These are phyloP conservation scores for Rubroshorea leprosula DNA, from an alignment of 345 rosid genomes.

Conservation along the genomic window DNA sequence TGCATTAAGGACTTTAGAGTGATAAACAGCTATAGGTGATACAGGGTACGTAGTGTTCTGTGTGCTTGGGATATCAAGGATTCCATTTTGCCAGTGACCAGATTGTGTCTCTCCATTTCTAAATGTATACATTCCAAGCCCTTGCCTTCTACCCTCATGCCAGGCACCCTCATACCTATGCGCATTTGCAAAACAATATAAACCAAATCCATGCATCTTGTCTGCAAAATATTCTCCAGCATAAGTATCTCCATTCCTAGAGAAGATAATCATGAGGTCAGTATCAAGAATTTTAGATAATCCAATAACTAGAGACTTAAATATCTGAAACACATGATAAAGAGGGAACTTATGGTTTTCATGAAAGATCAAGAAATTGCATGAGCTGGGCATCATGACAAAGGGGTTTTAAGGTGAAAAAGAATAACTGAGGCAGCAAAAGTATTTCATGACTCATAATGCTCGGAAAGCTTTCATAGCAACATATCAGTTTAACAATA, in stretches of 20 bases:
- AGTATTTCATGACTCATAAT: neutral
- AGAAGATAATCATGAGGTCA: neutral
- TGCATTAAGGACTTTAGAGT: conserved; percentile 81
- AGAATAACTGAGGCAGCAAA: neutral
- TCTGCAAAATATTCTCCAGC: conserved; percentile 97
- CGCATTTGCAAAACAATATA: conserved; percentile 79
- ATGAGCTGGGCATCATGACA: neutral
- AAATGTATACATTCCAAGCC: conserved; percentile 95
- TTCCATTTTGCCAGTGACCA: conserved; percentile 95
- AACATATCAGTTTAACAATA: too few relatives aligned
- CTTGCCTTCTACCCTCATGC: conserved; percentile 98
- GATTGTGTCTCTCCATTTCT: conserved; percentile 93
- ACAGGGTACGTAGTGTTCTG: conserved; percentile 52
- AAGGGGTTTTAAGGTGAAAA: neutral
- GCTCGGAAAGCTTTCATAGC: neutral
- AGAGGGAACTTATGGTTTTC: neutral
- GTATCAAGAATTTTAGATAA: neutral
- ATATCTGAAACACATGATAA: neutral
- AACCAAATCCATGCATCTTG: conserved; percentile 97
- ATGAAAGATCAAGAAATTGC: too few relatives aligned
- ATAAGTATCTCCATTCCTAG: conserved; percentile 85
- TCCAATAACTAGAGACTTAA: neutral
- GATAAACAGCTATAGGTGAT: conserved; percentile 75
- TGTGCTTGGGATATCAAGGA: conserved; percentile 77
- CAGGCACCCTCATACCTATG: conserved; percentile 96